Base-by-base conservation (phyloP, 441 rosid species). In the Kokia cookei region DNA sequence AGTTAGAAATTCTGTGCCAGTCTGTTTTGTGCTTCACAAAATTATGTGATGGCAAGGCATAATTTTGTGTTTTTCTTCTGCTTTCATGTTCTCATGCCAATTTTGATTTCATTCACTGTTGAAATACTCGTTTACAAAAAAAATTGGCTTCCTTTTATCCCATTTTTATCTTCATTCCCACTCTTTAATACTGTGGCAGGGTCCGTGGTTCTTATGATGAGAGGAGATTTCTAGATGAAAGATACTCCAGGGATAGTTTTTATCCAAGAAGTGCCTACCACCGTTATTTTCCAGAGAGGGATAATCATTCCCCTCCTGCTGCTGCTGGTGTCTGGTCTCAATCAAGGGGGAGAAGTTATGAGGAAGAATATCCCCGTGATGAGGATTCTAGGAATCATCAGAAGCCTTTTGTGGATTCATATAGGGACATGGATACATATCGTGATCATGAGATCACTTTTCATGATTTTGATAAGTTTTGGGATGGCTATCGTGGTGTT, bases 281-380 rank as follows among this genome's bases (percentile, higher is more conserved):
- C 37, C 82, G 81, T 35, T 89, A 85, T 37, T 62, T 68, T 72
- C 58, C 82, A 42, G 91, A 84, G 67, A 86, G 91, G 82, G 91
- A 89, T 65, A 82, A 78, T 73, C 87, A 86, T 75, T 89, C 94
- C 65, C 89, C 86, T 14, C 83, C 86, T 67, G 72, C 90, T 78
- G 80, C 83, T 76, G 77, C 65, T 76, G 88, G 84, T 83, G 77
- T 76, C 73, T 84, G 91, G 94, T 79, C 93, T 78, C 97, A 86
- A 64, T 88, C 99, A 68, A 86, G 96, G 71, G 86, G 88, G 86
- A 86, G 89, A 82, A 75, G 83, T 77, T 90, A 89, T 82, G 98
- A 89, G 84, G 98, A 91, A 72, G 90, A 91, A 42, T 86, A 82
- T 85, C 79, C 93, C 9, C 82, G 77, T 79, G 88, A 86, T 71